Base-by-base conservation (phyloP, 345 rosid genomes). In the Syzygium jambos region DNA sequence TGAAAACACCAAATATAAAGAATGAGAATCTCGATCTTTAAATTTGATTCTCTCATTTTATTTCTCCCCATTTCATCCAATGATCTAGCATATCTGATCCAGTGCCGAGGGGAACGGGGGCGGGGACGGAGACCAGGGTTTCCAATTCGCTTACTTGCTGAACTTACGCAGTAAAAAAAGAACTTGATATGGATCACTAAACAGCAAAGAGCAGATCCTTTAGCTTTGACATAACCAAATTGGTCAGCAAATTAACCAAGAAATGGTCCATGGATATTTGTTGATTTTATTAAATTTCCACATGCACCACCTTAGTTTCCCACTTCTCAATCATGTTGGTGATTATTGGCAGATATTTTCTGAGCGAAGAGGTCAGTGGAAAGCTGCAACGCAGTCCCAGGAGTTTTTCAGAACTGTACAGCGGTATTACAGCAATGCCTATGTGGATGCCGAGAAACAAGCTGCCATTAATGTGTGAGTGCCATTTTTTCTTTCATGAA, bases 311-410 rank as follows among this genome's bases (percentile, higher is more conserved):
- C 11, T 51, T 30, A 15, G 38, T 54, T 78, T 57, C 43, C 53
- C 55, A 59, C 53, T 25, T 85, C 27, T 73, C 49, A 38, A 84
- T 52, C 59, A 19, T 52, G 23, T 34, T 68, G 54, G 27, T 88
- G 84, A 86, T 89, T 55, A 84, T 73, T 51, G 56, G 46, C 94
- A 98, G 99, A 95, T 98, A 87, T 98, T 98, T 91, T 95, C 93
- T 88, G 95, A 98, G 91, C 94, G 95, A 91, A 96, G 99, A 92
- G 99, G 99, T 86, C 99, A 96, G 86, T 98, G 99, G 99, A 95
- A 93, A 93, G 96, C 99, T 5, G 97, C 99, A 46, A 96, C 97
- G 4, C 99, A 95, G 86, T 98, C 99, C 78, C 99, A 98, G 90
- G 99, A 98, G 88, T 89, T 98, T 85, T 92, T 96, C 82, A 93